Percentiles rank a stretch among this genome's conserved stretches.
These are phyloP conservation scores for Fusarium chaquense DNA, from an alignment of 2,329 filamentous ascomycete species.

Conservation along the genomic window DNA sequence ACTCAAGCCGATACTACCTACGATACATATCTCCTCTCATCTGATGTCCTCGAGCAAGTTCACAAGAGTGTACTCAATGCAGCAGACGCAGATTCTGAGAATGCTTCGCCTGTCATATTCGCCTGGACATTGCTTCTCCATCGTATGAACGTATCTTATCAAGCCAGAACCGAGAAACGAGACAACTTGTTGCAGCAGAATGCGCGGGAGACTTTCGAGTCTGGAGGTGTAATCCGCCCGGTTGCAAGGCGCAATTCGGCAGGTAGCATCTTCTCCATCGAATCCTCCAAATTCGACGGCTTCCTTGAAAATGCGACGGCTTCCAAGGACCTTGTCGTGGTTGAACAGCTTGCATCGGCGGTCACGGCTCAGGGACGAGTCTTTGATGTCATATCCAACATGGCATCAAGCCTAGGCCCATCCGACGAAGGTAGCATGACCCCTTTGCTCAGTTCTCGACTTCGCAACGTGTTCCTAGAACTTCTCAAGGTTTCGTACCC, in stretches of 20 bases:
- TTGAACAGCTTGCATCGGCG: constrained; percentile 62
- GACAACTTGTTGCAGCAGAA: constrained; percentile 70
- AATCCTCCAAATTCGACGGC: constrained; percentile 69
- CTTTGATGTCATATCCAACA: constrained; percentile 65
- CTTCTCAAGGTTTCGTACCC: constrained; percentile 75
- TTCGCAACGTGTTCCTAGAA: constrained; percentile 75
- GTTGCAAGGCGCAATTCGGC: constrained; percentile 68
- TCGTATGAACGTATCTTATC: constrained; percentile 73
- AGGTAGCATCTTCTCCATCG: constrained; percentile 72
- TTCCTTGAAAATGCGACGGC: constrained; percentile 65
- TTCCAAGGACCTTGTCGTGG: constrained; percentile 64
- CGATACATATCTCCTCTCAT: constrained; percentile 75
- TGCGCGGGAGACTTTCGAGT: constrained; percentile 68
- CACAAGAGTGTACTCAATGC: constrained; percentile 77
- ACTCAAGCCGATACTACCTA: constrained; percentile 54
- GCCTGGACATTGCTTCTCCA: constrained; percentile 84
- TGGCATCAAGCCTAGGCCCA: constrained; percentile 62
- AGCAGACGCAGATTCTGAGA: constrained; percentile 66
- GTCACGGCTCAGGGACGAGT: constrained; percentile 64
- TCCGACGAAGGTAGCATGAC: constrained; percentile 62
- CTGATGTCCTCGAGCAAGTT: constrained; percentile 76
- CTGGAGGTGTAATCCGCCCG: constrained; percentile 57
- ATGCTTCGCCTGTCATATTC: constrained; percentile 79
- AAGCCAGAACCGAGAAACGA: constrained; percentile 70
- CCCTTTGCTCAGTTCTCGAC: constrained; percentile 69